Evolutionary conservation across 305 asterid species (phyloP), one percentile per base, ranked within the genome.

Genomic region (Rubia tinctorum): DNA sequence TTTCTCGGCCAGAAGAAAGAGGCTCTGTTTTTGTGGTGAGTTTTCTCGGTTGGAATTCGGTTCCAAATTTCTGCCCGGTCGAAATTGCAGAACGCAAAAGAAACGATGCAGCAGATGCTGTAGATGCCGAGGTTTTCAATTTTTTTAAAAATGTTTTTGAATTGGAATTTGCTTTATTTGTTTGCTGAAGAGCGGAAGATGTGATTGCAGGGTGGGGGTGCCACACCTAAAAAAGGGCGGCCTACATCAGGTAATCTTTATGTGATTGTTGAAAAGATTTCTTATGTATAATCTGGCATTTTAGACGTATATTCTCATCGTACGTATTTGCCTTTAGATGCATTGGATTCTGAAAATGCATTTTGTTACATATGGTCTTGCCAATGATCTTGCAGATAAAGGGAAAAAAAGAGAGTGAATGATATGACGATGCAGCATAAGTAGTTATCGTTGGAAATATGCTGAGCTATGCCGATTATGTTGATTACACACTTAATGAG

Each of bases 1-100:
- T n/a, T n/a, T n/a, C n/a, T n/a, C n/a, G n/a, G n/a, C n/a, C n/a
- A n/a, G n/a, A n/a, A n/a, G n/a, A n/a, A n/a, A n/a, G n/a, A n/a
- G n/a, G n/a, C n/a, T n/a, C n/a, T n/a, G n/a, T n/a, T n/a, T n/a
- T n/a, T n/a, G n/a, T n/a, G n/a, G n/a, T n/a, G n/a, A n/a, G n/a
- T n/a, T n/a, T n/a, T n/a, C n/a, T n/a, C n/a, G n/a, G n/a, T n/a
- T n/a, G n/a, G n/a, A n/a, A n/a, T n/a, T n/a, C n/a, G n/a, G n/a
- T n/a, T n/a, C n/a, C n/a, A n/a, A n/a, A n/a, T n/a, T n/a, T n/a
- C n/a, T n/a, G n/a, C n/a, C n/a, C n/a, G n/a, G n/a, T n/a, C n/a
- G n/a, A n/a, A n/a, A n/a, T 45, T 67, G 75, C 91, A 93, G 97
- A 90, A 77, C 88, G 90, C 77, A 89, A 89, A 79, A 91, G 87